Evolutionary conservation across 2,329 filamentous ascomycete species (phyloP).

Genomic region (Fusarium dimerum): DNA sequence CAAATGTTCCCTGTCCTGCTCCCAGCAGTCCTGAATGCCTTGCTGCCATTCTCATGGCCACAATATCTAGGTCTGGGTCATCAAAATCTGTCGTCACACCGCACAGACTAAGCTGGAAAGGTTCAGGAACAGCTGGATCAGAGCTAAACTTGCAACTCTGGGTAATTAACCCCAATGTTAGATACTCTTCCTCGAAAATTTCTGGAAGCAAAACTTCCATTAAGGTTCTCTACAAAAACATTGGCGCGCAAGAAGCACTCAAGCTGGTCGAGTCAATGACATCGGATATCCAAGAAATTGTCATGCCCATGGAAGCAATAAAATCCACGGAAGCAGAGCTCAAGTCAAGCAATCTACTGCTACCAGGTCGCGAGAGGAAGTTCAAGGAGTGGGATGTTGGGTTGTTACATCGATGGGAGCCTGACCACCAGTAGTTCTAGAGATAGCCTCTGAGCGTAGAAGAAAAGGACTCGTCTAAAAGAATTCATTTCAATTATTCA

Average conservation of each 20-base stretch:
- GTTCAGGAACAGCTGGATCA: conserved; percentile 1
- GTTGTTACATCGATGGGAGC: conserved; percentile 50
- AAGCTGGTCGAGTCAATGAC: conserved; percentile 51
- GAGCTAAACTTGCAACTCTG: conserved; percentile 48
- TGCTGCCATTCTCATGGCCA: conserved; percentile 53
- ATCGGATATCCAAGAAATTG: conserved; percentile 61
- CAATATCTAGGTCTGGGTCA: conserved; percentile 56
- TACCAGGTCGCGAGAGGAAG: conserved; percentile 56
- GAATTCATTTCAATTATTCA: background rate
- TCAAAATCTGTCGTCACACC: conserved; percentile 57
- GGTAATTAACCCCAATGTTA: conserved; percentile 58
- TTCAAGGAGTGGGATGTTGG: conserved; percentile 71
- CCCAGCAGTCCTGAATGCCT: conserved; percentile 53
- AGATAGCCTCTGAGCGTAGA: background rate
- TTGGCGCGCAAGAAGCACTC: conserved; percentile 46
- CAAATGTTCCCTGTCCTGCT: conserved; percentile 16
- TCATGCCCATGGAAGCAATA: conserved; percentile 54
- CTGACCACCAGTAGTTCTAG: background rate
- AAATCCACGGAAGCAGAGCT: conserved; percentile 46
- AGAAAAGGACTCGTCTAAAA: background rate
- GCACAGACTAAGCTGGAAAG: conserved; percentile 17
- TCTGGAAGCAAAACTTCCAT: conserved; percentile 41
- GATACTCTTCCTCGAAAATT: conserved; percentile 47
- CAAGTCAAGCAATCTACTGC: conserved; percentile 46
- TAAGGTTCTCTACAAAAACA: conserved; percentile 54